Base-by-base conservation (phyloP, 345 rosid genomes). In the Pseudoturritis turrita region DNA sequence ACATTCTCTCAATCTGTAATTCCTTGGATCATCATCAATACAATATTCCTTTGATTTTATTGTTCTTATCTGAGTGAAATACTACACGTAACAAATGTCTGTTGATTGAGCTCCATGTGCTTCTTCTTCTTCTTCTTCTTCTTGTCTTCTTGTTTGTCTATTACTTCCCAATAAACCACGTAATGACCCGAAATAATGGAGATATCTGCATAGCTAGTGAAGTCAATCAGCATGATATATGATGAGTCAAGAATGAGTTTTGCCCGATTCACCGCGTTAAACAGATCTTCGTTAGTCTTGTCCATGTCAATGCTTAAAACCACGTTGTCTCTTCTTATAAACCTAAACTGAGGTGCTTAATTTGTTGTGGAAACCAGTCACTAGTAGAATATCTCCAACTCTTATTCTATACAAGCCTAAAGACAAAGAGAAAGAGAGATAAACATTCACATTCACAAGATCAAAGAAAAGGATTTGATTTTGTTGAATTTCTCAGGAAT, bases 271-370 rank as follows among this genome's bases (percentile, higher is more conserved):
- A 90, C 86, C 10, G 94, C 96, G 13, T 83, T 82, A 40, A 90
- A 73, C 12, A 90, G 82, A 73, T 90, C 96, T 69, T 90, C 96
- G 15, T 83, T 90, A 39, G 96, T 88, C 77, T 88, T 90, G 79
- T 90, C 96, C 0, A 87, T 82, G 78, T 86, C 94, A 2, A 90
- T 78, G 81, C 91, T 86, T 61, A 90, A 71, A 28, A 85, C 84
- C 22, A 86, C 89, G 41, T 86, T 90, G 74, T 86, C 65, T 74
- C 96, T 54, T 14, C 84, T 85, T 52, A 90, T 78, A 40, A 88
- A 90, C 33, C 82, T 79, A 71, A 90, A 88, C 52, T 88, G 91
- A 15, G 94, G 94, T 19, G 94, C 88, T 8, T n/a, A n/a, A n/a
- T n/a, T 78, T 83, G 78, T 88, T 85, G 76, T 88, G 57, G 80